Conservation (phyloP, 2,329 filamentous ascomycete genomes). For the Trichophaea hybrida region DNA sequence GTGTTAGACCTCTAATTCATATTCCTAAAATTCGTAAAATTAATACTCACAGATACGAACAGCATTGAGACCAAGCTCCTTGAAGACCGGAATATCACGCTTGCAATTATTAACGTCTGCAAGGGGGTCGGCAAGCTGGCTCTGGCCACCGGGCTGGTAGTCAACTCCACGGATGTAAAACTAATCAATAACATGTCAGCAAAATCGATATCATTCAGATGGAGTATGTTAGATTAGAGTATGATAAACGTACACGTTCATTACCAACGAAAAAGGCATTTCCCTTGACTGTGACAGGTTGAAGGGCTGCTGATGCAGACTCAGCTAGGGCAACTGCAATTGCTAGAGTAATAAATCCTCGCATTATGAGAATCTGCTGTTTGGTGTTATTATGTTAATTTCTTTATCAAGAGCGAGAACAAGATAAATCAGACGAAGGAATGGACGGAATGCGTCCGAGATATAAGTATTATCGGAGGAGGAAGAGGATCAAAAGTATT, state of each 20-base stretch:
- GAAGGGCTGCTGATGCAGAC: slow-evolving; percentile 13
- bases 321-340: slow-evolving; percentile 23
- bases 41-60: slow-evolving; percentile 53
- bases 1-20: background rate
- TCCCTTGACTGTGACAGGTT: slow-evolving; percentile 21
- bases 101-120: slow-evolving; percentile 55
- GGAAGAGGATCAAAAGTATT: background rate
- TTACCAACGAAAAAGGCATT: slow-evolving; percentile 48
- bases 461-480: too few species aligned
- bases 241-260: slow-evolving; percentile 37
- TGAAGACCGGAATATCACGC: slow-evolving; percentile 69
- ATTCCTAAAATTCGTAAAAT: background rate
- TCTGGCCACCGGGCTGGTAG: slow-evolving; percentile 51
- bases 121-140: slow-evolving; percentile 56
- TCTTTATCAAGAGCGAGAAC: background rate
- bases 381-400: background rate
- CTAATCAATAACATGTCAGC: slow-evolving; percentile 11
- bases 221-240: background rate
- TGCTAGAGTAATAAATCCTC: slow-evolving; percentile 34
- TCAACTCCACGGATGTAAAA: slow-evolving; percentile 50
- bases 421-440: slow-evolving; percentile 10
- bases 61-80: slow-evolving; percentile 76
- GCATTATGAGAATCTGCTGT: slow-evolving; percentile 9
- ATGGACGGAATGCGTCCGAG: background rate
- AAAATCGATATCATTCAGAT: background rate